Conservation (phyloP, 1,139 yeast species). For the Saccharomyces hybrid region DNA sequence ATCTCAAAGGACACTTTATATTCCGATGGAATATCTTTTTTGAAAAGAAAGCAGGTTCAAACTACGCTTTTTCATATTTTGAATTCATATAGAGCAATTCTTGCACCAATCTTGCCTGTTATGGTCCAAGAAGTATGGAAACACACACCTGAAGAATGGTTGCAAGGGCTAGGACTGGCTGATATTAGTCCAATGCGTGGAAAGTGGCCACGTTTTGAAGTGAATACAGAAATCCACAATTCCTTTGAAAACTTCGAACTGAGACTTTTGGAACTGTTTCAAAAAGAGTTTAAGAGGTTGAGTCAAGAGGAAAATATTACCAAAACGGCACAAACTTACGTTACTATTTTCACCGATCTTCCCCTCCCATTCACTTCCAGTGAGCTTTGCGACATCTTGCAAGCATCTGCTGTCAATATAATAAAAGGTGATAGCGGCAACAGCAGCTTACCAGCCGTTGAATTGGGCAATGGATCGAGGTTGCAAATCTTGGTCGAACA, state of each 20-base stretch:
- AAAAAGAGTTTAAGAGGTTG: constrained; percentile 10
- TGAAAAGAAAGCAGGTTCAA: constrained; percentile 58
- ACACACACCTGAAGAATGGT: constrained; percentile 29
- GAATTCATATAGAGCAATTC: constrained; percentile 51
- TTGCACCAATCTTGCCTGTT: constrained; percentile 78
- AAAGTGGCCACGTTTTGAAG: constrained; percentile 11
- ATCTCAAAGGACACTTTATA: constrained; percentile 78
- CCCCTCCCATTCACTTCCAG: constrained; percentile 22
- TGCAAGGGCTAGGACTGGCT: background rate
- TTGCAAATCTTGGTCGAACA: constrained; percentile 11
- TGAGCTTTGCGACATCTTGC: constrained; percentile 48
- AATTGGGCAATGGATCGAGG: constrained; percentile 6
- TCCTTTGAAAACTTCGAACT: constrained; percentile 36
- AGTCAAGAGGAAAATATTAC: constrained; percentile 38
- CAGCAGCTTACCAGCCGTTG: constrained; percentile 1
- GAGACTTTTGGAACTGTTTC: constrained; percentile 25
- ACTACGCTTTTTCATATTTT: constrained; percentile 61
- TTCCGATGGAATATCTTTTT: constrained; percentile 48
- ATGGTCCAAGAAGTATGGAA: constrained; percentile 87
- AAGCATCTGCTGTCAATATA: constrained; percentile 50
- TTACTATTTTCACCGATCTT: constrained; percentile 34
- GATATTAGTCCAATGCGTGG: constrained; percentile 35
- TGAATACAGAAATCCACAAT: background rate
- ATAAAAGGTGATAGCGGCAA: background rate
- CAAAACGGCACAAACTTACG: constrained; percentile 57